Percentiles rank a stretch among this genome's conserved stretches.
phyloP scores from a whole-genome alignment of 1,284 basidiomycete species.

The Moesziomyces sp. region DNA sequence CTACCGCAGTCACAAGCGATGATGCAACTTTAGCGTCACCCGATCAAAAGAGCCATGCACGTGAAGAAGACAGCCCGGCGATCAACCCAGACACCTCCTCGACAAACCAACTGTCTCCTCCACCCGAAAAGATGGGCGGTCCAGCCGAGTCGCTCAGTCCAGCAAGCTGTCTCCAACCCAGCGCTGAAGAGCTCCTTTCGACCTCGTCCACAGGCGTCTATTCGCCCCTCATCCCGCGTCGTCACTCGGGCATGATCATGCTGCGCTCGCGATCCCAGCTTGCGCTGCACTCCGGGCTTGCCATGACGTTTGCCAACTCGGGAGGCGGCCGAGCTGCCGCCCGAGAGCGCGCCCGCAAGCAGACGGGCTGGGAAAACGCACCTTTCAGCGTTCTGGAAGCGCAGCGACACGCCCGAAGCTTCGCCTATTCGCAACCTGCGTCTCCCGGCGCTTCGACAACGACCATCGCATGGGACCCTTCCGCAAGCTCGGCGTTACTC shows the following conservation, averaged over 20 bases:
- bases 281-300: conserved; percentile 42
- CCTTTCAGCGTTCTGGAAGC: conserved; percentile 60
- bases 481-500: conserved; percentile 11
- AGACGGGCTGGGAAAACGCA: conserved; percentile 50
- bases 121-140: background rate
- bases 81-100: background rate
- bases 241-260: conserved; percentile 58
- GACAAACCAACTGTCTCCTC: background rate
- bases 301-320: conserved; percentile 40
- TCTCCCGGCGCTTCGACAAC: conserved; percentile 29
- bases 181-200: conserved; percentile 37
- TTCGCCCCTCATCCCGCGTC: conserved; percentile 39
- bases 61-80: background rate
- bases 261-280: conserved; percentile 55
- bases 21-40: background rate
- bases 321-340: conserved; percentile 58
- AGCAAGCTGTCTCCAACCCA: conserved; percentile 18
- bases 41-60: background rate
- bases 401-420: conserved; percentile 27
- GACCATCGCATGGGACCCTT: conserved; percentile 27
- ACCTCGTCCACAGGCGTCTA: conserved; percentile 10
- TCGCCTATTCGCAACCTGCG: conserved; percentile 38
- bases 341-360: conserved; percentile 50
- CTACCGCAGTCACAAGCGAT: background rate
- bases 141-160: conserved; percentile 3